Percentiles rank a stretch among this genome's conserved stretches.
phyloP scores from a whole-genome alignment of 306 rosid species.

The Quercus berberidifolia region DNA sequence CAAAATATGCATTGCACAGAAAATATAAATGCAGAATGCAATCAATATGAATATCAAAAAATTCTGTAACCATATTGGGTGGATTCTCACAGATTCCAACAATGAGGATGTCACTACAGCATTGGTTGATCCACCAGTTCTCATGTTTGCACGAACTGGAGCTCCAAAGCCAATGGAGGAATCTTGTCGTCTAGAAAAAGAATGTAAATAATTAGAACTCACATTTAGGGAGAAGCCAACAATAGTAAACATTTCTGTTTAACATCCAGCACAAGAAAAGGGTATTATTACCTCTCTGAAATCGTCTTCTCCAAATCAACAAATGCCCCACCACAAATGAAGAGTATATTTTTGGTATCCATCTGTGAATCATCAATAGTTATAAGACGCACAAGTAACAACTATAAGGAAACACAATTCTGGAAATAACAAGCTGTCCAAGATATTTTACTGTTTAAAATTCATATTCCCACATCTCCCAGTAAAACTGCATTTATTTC shows the following conservation, averaged over 20 bases:
- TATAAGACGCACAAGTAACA: slow-evolving; percentile 4
- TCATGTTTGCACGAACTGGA: slow-evolving; percentile 64
- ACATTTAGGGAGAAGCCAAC: background rate
- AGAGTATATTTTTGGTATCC: slow-evolving; percentile 64
- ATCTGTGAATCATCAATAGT: slow-evolving; percentile 36
- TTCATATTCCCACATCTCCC: background rate
- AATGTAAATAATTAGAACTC: background rate
- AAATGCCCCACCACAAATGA: slow-evolving; percentile 77
- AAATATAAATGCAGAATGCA: background rate
- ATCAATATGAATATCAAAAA: slow-evolving; percentile 12
- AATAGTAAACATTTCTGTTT: background rate
- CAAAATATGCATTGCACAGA: background rate
- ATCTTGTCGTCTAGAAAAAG: slow-evolving; percentile 51
- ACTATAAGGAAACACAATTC: slow-evolving; percentile 6
- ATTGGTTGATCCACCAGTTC: slow-evolving; percentile 39
- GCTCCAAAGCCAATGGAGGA: slow-evolving; percentile 85
- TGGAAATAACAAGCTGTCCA: background rate
- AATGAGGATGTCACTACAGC: slow-evolving; percentile 51
- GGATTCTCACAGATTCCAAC: slow-evolving; percentile 62
- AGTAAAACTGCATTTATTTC: background rate
- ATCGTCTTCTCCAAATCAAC: slow-evolving; percentile 69
- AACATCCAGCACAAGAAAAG: slow-evolving; percentile 6
- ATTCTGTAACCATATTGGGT: background rate
- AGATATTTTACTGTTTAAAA: background rate
- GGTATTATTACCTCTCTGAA: slow-evolving; percentile 54